Conservation (phyloP, 2,329 filamentous ascomycete genomes). For the Monilinia fructicola region DNA sequence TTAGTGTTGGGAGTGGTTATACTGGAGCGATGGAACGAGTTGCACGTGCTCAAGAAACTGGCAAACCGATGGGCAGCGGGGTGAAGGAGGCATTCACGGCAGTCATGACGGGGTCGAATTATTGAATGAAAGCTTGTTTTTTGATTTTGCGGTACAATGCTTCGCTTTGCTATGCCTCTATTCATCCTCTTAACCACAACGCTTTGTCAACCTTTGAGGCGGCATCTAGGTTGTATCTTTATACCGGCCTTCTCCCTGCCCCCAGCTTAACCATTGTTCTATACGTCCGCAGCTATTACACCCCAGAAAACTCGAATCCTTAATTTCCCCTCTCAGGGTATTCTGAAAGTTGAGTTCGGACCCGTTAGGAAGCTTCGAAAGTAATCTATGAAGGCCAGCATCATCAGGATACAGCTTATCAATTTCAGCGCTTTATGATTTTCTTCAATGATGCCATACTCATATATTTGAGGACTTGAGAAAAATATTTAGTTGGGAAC, state of each 20-base stretch:
- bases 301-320: too few relatives aligned
- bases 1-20: conserved; percentile 12
- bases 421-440: not conserved
- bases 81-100: conserved; percentile 26
- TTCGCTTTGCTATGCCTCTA: not conserved
- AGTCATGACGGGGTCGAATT: conserved; percentile 20
- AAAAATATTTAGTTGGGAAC: not conserved
- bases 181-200: not conserved
- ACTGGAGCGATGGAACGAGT: conserved; percentile 5
- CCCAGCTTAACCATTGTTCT: not conserved
- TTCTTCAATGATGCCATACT: not conserved
- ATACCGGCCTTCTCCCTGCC: not conserved
- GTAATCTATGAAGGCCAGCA: too few relatives aligned
- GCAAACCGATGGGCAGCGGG: conserved; percentile 8
- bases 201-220: not conserved
- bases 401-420: too few relatives aligned
- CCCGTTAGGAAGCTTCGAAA: too few relatives aligned
- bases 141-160: not conserved
- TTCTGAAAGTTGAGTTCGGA: too few relatives aligned
- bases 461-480: not conserved
- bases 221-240: not conserved
- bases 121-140: not conserved
- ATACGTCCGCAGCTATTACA: accelerated
- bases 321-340: too few relatives aligned
- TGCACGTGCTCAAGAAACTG: not conserved